Evolutionary conservation across 768 basidiomycete genomes (phyloP).

Genomic region (Mycena vulgaris): DNA sequence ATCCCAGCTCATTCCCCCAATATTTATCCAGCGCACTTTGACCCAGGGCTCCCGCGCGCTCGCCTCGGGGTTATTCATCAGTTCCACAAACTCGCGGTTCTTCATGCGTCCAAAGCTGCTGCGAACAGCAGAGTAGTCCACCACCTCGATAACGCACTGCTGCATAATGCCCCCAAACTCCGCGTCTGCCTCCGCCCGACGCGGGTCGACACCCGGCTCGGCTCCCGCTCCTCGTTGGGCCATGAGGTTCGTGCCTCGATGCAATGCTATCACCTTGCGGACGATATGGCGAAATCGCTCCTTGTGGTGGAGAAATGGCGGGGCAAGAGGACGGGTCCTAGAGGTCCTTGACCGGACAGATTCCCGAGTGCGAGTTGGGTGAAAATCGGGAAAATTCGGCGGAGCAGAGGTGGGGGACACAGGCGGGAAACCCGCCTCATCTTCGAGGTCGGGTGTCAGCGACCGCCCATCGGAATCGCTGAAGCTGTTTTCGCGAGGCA

Average conservation of each 20-base stretch:
- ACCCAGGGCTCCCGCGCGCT: slow-evolving; percentile 70
- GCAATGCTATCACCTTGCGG: slow-evolving; percentile 74
- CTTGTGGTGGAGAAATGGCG: slow-evolving; percentile 56
- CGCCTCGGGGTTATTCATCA: slow-evolving; percentile 61
- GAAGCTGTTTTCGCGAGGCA: slow-evolving; percentile 80
- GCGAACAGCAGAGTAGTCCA: slow-evolving; percentile 74
- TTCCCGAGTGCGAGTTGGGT: slow-evolving; percentile 39
- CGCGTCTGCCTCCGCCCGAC: slow-evolving; percentile 67
- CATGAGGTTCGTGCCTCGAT: slow-evolving; percentile 61
- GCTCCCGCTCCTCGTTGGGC: slow-evolving; percentile 63
- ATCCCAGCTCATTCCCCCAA: slow-evolving; percentile 80
- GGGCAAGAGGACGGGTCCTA: slow-evolving; percentile 27
- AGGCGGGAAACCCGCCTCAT: slow-evolving; percentile 49
- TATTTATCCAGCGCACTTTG: slow-evolving; percentile 83
- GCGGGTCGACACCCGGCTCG: slow-evolving; percentile 81
- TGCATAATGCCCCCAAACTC: slow-evolving; percentile 70
- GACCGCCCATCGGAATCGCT: slow-evolving; percentile 76
- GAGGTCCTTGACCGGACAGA: slow-evolving; percentile 33
- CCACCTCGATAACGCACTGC: slow-evolving; percentile 75
- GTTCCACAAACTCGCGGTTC: slow-evolving; percentile 70
- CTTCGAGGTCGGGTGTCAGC: slow-evolving; percentile 73
- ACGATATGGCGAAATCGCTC: slow-evolving; percentile 70
- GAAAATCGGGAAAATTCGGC: not conserved
- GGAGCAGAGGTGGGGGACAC: slow-evolving; percentile 17
- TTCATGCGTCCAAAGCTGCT: slow-evolving; percentile 67